phyloP scores from a whole-genome alignment of 768 basidiomycete species.

The Lactifluus subvellereus region DNA sequence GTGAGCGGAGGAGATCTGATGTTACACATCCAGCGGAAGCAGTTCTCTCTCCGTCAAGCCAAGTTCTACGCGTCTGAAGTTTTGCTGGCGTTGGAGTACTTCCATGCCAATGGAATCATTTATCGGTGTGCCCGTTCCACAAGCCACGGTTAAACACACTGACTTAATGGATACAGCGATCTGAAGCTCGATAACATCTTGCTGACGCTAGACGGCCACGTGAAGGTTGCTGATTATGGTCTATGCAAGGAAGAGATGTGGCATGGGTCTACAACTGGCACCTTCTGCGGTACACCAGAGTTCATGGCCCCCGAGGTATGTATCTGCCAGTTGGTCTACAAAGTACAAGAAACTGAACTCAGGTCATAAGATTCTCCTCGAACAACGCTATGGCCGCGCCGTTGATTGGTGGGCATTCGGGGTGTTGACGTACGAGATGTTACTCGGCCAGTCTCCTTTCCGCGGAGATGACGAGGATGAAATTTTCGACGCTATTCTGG shows the following conservation, averaged over 20 bases:
- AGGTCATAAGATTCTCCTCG: slow-evolving; percentile 78
- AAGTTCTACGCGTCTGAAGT: slow-evolving; percentile 99
- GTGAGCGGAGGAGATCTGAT: slow-evolving; percentile 98
- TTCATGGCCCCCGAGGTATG: slow-evolving; percentile 99
- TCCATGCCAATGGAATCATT: slow-evolving; percentile 98
- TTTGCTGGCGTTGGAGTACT: slow-evolving; percentile 91
- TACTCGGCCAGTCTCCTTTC: slow-evolving; percentile 98
- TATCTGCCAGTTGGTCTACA: neutral
- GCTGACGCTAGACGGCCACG: slow-evolving; percentile 92
- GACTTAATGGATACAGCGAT: slow-evolving; percentile 51
- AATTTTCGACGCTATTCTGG: slow-evolving; percentile 98
- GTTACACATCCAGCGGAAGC: slow-evolving; percentile 98
- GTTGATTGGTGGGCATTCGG: slow-evolving; percentile 99
- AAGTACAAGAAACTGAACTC: neutral
- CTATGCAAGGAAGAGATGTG: slow-evolving; percentile 99
- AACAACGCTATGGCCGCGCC: slow-evolving; percentile 96
- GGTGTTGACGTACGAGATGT: slow-evolving; percentile 97
- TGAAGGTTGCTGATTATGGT: slow-evolving; percentile 99
- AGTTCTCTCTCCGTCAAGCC: slow-evolving; percentile 96
- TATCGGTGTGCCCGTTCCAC: slow-evolving; percentile 63
- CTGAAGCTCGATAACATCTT: slow-evolving; percentile 98
- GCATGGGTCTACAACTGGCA: slow-evolving; percentile 92
- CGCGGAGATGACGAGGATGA: slow-evolving; percentile 99
- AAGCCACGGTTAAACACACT: neutral
- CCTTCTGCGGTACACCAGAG: slow-evolving; percentile 98